Conservation (phyloP, 768 basidiomycete species). For the Dioszegia aurantiaca region DNA sequence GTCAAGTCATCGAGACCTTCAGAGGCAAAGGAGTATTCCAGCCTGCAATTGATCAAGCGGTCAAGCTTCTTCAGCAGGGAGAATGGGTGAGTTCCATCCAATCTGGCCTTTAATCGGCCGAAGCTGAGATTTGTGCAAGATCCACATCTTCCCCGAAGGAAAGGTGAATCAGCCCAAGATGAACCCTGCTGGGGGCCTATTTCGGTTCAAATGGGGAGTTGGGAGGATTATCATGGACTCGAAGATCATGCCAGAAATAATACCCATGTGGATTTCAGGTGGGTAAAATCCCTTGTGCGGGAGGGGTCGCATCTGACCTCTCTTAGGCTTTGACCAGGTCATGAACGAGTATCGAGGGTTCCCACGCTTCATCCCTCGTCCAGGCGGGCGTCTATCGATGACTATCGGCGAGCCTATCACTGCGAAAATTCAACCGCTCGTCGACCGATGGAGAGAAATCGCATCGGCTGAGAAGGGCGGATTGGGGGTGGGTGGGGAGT, state of each 20-base stretch:
- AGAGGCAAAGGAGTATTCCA: slow-evolving; percentile 88
- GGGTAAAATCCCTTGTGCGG: slow-evolving; percentile 16
- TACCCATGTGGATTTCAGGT: slow-evolving; percentile 94
- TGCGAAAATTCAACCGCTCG: slow-evolving; percentile 37
- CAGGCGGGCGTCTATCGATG: slow-evolving; percentile 64
- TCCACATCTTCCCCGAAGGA: slow-evolving; percentile 88
- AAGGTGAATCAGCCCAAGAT: slow-evolving; percentile 67
- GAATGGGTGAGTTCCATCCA: slow-evolving; percentile 66
- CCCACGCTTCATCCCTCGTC: slow-evolving; percentile 68
- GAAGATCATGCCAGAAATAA: slow-evolving; percentile 66
- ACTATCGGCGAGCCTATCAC: slow-evolving; percentile 75
- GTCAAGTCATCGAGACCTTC: slow-evolving; percentile 89
- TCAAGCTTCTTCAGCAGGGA: slow-evolving; percentile 73
- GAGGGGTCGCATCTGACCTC: not conserved
- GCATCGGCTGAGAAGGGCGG: slow-evolving; percentile 25
- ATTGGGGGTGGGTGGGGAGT: slow-evolving; percentile 39
- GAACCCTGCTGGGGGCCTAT: slow-evolving; percentile 54
- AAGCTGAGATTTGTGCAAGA: slow-evolving; percentile 55
- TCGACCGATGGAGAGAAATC: slow-evolving; percentile 42
- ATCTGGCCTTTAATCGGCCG: not conserved
- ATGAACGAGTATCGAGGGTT: slow-evolving; percentile 82
- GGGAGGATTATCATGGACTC: slow-evolving; percentile 78
- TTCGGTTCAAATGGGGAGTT: slow-evolving; percentile 91
- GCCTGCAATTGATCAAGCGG: slow-evolving; percentile 76
- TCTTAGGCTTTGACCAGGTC: slow-evolving; percentile 71